Evolutionary conservation across 768 basidiomycete species (phyloP).

Genomic region (Tylopilus sp.): DNA sequence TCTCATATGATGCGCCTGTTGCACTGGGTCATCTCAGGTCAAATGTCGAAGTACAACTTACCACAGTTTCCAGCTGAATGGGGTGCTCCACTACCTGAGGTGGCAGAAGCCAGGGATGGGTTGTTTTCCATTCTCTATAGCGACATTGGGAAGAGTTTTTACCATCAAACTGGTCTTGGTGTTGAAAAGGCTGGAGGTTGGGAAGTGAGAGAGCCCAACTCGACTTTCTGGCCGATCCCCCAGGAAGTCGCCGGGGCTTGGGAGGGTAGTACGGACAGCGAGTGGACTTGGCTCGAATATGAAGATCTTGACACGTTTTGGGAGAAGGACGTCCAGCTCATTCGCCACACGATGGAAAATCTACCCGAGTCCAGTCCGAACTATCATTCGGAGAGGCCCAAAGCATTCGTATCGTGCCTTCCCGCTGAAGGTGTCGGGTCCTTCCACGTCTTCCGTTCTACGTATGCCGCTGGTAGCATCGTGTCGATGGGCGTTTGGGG

Average conservation of each 20-base stretch:
- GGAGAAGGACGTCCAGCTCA: slow-evolving; percentile 37
- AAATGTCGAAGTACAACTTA: slow-evolving; percentile 25
- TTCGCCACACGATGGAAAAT: slow-evolving; percentile 32
- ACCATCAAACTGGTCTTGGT: too few species aligned
- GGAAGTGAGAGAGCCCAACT: slow-evolving; percentile 20
- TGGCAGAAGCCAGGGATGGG: slow-evolving; percentile 36
- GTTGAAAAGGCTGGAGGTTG: too few species aligned
- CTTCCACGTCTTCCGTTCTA: slow-evolving; percentile 37
- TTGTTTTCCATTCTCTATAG: slow-evolving; percentile 51
- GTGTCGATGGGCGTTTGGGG: slow-evolving; percentile 21
- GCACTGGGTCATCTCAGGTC: slow-evolving; percentile 50
- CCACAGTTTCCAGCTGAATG: slow-evolving; percentile 37
- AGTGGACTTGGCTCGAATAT: slow-evolving; percentile 33
- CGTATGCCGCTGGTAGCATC: slow-evolving; percentile 10
- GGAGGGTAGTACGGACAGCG: background rate
- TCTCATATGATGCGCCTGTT: slow-evolving; percentile 62
- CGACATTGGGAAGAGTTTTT: slow-evolving; percentile 42
- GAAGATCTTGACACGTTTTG: slow-evolving; percentile 36
- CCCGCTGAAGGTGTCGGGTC: slow-evolving; percentile 47
- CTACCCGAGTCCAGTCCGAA: slow-evolving; percentile 5
- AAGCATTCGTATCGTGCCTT: slow-evolving; percentile 36
- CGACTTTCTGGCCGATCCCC: slow-evolving; percentile 40
- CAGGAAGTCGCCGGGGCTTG: slow-evolving; percentile 1
- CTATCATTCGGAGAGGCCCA: slow-evolving; percentile 10
- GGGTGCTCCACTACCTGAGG: slow-evolving; percentile 41